phyloP scores from a whole-genome alignment of 805 yeast species.

The Ogataea henricii region DNA sequence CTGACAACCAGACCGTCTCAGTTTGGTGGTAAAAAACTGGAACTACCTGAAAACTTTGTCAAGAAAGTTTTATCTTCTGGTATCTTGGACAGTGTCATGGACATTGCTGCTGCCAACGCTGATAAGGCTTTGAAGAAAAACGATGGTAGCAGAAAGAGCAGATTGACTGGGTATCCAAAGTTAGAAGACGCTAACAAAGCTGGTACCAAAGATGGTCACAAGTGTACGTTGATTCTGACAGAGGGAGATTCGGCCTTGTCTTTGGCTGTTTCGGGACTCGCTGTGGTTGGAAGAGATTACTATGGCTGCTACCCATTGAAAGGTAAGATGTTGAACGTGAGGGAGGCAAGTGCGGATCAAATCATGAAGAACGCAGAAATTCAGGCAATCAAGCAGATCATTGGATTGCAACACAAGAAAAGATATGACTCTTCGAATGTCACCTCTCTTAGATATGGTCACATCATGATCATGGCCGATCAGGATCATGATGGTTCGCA shows the following conservation, averaged over 20 bases:
- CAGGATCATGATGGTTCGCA: conserved; percentile 99
- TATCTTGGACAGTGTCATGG: conserved; percentile 71
- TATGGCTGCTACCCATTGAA: conserved; percentile 95
- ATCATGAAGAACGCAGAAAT: conserved; percentile 91
- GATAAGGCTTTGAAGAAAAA: conserved; percentile 83
- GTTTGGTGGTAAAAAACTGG: conserved; percentile 80
- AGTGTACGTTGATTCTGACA: conserved; percentile 89
- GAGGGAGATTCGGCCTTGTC: conserved; percentile 97
- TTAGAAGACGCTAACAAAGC: conserved; percentile 96
- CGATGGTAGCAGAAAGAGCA: conserved; percentile 81
- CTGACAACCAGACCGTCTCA: conserved; percentile 85
- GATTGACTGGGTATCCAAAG: conserved; percentile 87
- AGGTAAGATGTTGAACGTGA: conserved; percentile 91
- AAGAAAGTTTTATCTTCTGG: conserved; percentile 70
- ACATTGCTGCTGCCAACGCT: conserved; percentile 85
- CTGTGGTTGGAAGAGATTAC: conserved; percentile 92
- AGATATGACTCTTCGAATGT: conserved; percentile 62
- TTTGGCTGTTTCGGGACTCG: conserved; percentile 88
- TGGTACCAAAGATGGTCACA: conserved; percentile 88
- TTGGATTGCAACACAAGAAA: conserved; percentile 93
- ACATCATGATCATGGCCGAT: conserved; percentile 98
- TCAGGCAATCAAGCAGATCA: conserved; percentile 90
- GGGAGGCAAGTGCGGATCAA: conserved; percentile 97
- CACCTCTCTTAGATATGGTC: conserved; percentile 85
- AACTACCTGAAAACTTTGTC: conserved; percentile 76